Conservation (phyloP, 768 basidiomycete species). For the Suillus decipiens region DNA sequence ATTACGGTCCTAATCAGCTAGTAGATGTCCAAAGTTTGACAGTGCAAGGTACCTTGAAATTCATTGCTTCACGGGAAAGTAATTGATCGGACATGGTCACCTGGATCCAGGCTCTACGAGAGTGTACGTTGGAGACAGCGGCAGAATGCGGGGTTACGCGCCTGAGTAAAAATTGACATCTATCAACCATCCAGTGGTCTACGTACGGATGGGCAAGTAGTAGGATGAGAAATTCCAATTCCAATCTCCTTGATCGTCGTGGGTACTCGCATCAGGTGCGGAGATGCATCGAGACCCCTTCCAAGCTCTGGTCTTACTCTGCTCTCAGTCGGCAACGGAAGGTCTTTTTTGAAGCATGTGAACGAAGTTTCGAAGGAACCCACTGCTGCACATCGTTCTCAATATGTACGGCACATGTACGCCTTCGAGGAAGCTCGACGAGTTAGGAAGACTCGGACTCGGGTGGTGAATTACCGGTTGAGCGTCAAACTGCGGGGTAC, state of each 20-base stretch:
- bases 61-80: background rate
- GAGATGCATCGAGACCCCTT: slow-evolving; percentile 14
- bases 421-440: background rate
- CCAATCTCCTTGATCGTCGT: slow-evolving; percentile 24
- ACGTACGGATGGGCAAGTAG: slow-evolving; percentile 4
- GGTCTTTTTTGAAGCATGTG: slow-evolving; percentile 4
- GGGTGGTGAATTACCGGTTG: slow-evolving; percentile 8
- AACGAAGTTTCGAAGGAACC: slow-evolving; percentile 7
- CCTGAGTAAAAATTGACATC: slow-evolving; percentile 13
- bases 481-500: slow-evolving; percentile 14
- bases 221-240: slow-evolving; percentile 9
- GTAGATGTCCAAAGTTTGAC: no score
- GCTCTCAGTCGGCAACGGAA: no score
- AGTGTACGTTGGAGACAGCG: background rate
- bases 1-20: no score
- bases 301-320: slow-evolving; percentile 12
- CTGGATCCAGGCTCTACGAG: background rate
- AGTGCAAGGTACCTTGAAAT: background rate
- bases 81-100: slow-evolving; percentile 13
- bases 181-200: slow-evolving; percentile 5
- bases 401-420: slow-evolving; percentile 10
- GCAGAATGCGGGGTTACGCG: slow-evolving; percentile 8
- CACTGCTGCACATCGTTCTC: slow-evolving; percentile 3
- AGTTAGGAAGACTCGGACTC: slow-evolving; percentile 1
- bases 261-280: slow-evolving; percentile 22